Conservation (phyloP, 148 eudicot species). For the Dianthus caryophyllus region DNA sequence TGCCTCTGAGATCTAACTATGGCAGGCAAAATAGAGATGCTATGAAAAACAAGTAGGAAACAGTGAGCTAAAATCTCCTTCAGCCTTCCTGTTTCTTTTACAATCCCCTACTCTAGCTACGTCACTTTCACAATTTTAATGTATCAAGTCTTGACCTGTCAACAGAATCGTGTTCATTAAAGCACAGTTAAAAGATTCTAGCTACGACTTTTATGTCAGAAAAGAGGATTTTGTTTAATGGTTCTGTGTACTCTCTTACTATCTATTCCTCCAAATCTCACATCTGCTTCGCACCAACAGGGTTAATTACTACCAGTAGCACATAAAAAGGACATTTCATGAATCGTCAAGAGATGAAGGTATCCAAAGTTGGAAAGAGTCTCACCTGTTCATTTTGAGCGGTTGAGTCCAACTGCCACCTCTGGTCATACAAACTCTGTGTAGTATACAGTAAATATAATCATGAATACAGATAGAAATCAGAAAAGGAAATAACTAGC, state of each 20-base stretch:
- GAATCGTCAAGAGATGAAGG: background rate
- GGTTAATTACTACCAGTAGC: background rate
- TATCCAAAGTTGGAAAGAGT: background rate
- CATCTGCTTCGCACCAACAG: background rate
- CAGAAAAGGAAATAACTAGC: background rate
- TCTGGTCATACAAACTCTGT: slow-evolving; percentile 60
- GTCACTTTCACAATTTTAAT: background rate
- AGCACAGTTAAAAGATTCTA: background rate
- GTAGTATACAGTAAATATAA: slow-evolving; percentile 9
- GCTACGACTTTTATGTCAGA: background rate
- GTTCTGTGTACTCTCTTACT: background rate
- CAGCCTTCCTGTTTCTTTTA: background rate
- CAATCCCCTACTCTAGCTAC: background rate
- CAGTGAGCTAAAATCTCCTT: background rate
- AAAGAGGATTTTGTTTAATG: background rate
- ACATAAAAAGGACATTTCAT: background rate
- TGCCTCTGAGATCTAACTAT: background rate
- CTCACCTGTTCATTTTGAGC: slow-evolving; percentile 67
- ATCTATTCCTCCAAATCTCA: background rate
- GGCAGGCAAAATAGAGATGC: background rate
- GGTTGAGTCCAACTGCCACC: slow-evolving; percentile 65
- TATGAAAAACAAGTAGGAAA: background rate
- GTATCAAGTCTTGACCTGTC: background rate
- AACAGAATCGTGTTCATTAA: background rate
- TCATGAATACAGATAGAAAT: background rate